Conservation (phyloP, 345 rosid genomes). For the Salix koriyanagi region DNA sequence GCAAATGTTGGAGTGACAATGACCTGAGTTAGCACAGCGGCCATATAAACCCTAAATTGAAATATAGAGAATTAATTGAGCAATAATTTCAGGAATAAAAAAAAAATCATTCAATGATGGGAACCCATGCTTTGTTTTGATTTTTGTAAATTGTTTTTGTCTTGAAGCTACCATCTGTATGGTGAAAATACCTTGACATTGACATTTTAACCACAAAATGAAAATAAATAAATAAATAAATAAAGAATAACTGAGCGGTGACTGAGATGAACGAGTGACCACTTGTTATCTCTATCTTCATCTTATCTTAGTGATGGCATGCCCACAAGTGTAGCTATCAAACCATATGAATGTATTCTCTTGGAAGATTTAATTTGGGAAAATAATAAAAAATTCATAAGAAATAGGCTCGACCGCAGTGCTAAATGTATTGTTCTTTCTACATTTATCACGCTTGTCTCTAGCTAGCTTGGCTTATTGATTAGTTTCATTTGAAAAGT, state of each 20-base stretch:
- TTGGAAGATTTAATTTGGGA: neutral
- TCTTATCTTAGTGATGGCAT: neutral
- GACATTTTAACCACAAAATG: neutral
- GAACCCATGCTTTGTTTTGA: no score
- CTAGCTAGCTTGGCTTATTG: neutral
- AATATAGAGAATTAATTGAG: neutral
- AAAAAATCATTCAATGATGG: no score
- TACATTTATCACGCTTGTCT: neutral
- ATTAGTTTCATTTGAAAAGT: neutral
- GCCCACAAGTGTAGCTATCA: neutral
- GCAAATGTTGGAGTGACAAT: neutral
- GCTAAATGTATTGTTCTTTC: no score
- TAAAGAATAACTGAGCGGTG: neutral
- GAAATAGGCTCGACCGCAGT: no score
- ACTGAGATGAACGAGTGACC: neutral
- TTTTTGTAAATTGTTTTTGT: no score
- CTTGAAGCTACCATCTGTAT: neutral
- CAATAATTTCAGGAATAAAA: no score
- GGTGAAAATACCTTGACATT: neutral
- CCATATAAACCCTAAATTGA: neutral
- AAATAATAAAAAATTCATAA: no score
- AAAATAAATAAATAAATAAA: no score
- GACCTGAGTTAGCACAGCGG: neutral
- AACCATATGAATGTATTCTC: neutral
- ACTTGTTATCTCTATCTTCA: neutral